phyloP scores from a whole-genome alignment of 2,329 filamentous ascomycete species.

The Aspergillus tubingensis region DNA sequence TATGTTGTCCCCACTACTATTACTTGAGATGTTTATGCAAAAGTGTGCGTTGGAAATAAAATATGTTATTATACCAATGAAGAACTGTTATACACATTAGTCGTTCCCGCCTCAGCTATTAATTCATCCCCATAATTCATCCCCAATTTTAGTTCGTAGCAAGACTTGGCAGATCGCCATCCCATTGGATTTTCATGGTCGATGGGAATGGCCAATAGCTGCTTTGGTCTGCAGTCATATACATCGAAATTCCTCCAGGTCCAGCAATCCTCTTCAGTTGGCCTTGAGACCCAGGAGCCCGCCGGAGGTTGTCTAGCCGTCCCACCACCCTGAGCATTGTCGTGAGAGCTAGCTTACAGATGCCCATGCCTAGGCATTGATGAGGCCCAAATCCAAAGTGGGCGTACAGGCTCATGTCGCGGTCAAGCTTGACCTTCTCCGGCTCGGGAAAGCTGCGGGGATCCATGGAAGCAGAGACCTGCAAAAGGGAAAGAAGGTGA shows the following conservation, averaged over 20 bases:
- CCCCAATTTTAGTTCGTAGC: slow-evolving; percentile 7
- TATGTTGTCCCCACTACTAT: not conserved
- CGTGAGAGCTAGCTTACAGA: slow-evolving; percentile 37
- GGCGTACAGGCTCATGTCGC: slow-evolving; percentile 64
- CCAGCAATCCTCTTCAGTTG: slow-evolving; percentile 42
- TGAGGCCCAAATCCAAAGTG: slow-evolving; percentile 66
- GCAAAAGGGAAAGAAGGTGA: not conserved
- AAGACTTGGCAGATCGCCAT: slow-evolving; percentile 37
- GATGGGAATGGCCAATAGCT: slow-evolving; percentile 46
- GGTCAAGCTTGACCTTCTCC: slow-evolving; percentile 58
- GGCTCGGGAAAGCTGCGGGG: slow-evolving; percentile 42
- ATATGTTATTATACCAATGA: not conserved
- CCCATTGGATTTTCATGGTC: slow-evolving; percentile 49
- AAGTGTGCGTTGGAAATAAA: not conserved
- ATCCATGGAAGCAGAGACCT: slow-evolving; percentile 41
- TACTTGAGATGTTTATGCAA: not conserved
- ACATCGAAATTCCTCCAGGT: slow-evolving; percentile 44
- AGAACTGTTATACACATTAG: not conserved
- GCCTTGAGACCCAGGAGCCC: slow-evolving; percentile 44
- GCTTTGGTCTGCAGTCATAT: slow-evolving; percentile 48
- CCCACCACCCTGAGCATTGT: slow-evolving; percentile 46
- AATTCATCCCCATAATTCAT: not conserved
- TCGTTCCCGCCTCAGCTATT: not conserved
- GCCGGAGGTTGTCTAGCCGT: slow-evolving; percentile 44
- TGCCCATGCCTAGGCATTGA: slow-evolving; percentile 56